Evolutionary conservation across 2,329 filamentous ascomycete genomes (phyloP).

Genomic region (Xylaria sp.): DNA sequence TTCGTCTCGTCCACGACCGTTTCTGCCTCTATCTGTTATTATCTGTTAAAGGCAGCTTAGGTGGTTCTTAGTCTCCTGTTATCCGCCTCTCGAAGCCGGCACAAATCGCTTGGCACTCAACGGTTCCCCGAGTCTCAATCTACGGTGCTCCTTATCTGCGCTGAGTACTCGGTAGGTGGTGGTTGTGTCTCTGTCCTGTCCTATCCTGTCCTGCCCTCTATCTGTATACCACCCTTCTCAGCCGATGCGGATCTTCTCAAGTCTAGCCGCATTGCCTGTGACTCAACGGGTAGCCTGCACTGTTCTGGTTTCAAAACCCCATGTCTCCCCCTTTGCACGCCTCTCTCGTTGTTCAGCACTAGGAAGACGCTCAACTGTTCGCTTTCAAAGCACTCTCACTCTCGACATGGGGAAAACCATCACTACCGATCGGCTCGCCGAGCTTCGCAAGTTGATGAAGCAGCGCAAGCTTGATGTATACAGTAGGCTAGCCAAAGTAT

Average conservation of each 20-base stretch:
- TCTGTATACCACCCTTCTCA: constrained; percentile 2
- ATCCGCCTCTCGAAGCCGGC: constrained; percentile 3
- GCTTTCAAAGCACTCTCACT: constrained; percentile 33
- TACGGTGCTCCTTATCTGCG: background rate
- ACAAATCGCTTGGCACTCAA: constrained; percentile 7
- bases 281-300: constrained; percentile 16
- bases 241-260: constrained; percentile 32
- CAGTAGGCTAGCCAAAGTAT: constrained; percentile 61
- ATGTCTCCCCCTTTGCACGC: constrained; percentile 9
- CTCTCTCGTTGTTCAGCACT: background rate
- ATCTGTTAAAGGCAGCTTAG: background rate
- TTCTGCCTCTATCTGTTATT: background rate
- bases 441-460: constrained; percentile 85
- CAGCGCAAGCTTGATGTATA: constrained; percentile 88
- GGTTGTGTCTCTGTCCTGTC: background rate
- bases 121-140: background rate
- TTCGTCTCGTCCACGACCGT: too few relatives aligned
- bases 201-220: background rate
- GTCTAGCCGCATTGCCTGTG: constrained; percentile 27
- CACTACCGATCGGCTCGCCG: constrained; percentile 75
- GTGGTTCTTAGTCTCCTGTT: background rate
- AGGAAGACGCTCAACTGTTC: constrained; percentile 21
- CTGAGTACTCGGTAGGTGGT: background rate
- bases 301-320: constrained; percentile 5
- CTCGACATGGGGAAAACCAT: constrained; percentile 75